Conservation (phyloP, 1,284 basidiomycete species). For the Moniliophthora roreri region DNA sequence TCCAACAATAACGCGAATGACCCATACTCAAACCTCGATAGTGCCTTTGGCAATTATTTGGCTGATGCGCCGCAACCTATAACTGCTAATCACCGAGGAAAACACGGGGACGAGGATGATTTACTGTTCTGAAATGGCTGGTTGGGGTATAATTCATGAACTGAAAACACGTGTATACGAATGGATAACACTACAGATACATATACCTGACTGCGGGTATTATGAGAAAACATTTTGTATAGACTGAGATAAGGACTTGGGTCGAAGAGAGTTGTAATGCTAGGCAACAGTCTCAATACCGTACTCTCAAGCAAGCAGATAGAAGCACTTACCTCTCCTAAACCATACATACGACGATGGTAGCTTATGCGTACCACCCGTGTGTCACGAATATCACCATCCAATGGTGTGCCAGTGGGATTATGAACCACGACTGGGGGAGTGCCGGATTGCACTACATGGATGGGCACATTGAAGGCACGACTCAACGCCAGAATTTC, state of each 20-base stretch:
- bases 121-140: slow-evolving; percentile 45
- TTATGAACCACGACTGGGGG: slow-evolving; percentile 86
- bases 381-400: slow-evolving; percentile 35
- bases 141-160: background rate
- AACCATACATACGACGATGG: slow-evolving; percentile 88
- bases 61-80: slow-evolving; percentile 66
- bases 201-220: background rate
- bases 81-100: slow-evolving; percentile 30
- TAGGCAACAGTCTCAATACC: slow-evolving; percentile 28
- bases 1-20: slow-evolving; percentile 36
- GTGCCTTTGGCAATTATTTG: slow-evolving; percentile 68
- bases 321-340: slow-evolving; percentile 76
- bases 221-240: slow-evolving; percentile 35
- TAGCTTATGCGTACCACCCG: slow-evolving; percentile 80
- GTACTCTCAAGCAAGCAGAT: background rate
- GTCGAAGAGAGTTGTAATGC: slow-evolving; percentile 88
- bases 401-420: slow-evolving; percentile 38
- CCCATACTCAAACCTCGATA: slow-evolving; percentile 74
- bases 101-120: slow-evolving; percentile 46
- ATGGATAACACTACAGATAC: background rate
- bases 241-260: slow-evolving; percentile 43
- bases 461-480: slow-evolving; percentile 85
- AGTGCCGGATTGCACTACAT: slow-evolving; percentile 85
- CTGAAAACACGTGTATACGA: background rate
- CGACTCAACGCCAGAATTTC: slow-evolving; percentile 91